Conservation (phyloP, 1,139 yeast species). For the Hyphopichia wangnamkhiaoensis region DNA sequence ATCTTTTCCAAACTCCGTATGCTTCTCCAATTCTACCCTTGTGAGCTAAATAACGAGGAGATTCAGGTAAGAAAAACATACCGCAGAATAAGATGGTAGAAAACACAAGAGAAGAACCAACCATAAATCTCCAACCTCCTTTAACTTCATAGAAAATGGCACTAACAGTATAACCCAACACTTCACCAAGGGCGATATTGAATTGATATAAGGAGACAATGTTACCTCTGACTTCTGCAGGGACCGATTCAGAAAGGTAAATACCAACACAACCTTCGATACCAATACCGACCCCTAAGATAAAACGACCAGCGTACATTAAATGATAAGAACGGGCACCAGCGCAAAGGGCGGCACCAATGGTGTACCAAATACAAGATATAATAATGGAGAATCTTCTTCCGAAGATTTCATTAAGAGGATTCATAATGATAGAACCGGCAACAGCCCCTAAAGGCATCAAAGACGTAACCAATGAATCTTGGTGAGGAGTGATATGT, state of each 20-base stretch:
- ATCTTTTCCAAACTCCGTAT: conserved; percentile 54
- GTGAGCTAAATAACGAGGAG: conserved; percentile 54
- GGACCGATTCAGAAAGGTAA: conserved; percentile 60
- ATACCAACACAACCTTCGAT: conserved; percentile 63
- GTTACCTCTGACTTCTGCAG: conserved; percentile 57
- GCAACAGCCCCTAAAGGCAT: conserved; percentile 65
- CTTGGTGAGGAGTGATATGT: conserved; percentile 31
- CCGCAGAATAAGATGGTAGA: conserved; percentile 52
- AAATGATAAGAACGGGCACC: conserved; percentile 42
- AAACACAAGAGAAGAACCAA: conserved; percentile 58
- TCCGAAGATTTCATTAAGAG: conserved; percentile 52
- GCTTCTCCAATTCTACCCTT: conserved; percentile 54
- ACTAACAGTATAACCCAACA: conserved; percentile 56
- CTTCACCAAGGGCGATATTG: conserved; percentile 60
- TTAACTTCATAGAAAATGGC: conserved; percentile 55
- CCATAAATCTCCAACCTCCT: conserved; percentile 63
- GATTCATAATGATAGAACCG: conserved; percentile 51
- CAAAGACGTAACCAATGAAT: conserved; percentile 50
- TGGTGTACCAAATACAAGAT: conserved; percentile 57
- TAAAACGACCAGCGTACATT: conserved; percentile 57
- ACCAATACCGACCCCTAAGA: conserved; percentile 58
- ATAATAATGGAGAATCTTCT: conserved; percentile 52
- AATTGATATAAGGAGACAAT: conserved; percentile 59
- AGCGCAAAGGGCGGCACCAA: conserved; percentile 57
- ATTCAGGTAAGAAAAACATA: conserved; percentile 48